Base-by-base conservation (phyloP, 495 filamentous ascomycete genomes). In the Aspergillus campestris region DNA sequence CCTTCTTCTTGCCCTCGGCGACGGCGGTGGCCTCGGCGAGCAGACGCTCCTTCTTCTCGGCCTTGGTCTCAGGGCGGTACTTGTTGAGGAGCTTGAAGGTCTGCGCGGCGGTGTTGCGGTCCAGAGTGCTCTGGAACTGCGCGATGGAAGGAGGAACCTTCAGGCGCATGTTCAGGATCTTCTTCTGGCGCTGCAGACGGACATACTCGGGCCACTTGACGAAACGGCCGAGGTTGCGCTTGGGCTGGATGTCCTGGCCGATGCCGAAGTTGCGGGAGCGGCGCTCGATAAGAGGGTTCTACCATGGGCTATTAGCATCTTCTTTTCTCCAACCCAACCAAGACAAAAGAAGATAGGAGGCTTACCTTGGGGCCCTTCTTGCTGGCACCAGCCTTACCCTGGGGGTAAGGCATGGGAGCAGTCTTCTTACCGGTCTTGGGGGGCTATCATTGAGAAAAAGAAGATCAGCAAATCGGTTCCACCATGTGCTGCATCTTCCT, bases 391-490 rank as follows among this genome's bases (percentile, higher is more conserved):
- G 92, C 88, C 82, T 87, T 94, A 47, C 78, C 78, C 73, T 89
- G 85, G 55, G 91, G 89, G 83, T 94, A 96, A 59, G 94, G 94
- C 73, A 92, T 87, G 62, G 92, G 79, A 52, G 94, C 90, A 74
- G 84, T 78, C 75, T 91, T 94, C 84, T 92, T 95, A 77, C 87
- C 87, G 72, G 83, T 71, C 79, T 91, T 96, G 58, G 86, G 85
- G 84, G 94, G 89, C 94, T 97, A 77, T 95, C 94, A 98, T 98
- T 90, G 92, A 98, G 94, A 84, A 89, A 24, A 83, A 90, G 83
- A 89, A 91, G 81, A 89, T 94, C 84, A 94, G 86, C 82, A 79
- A 84, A 80, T 80, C 73, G 74, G 67, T 76, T 83, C 77, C 84
- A 86, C 84, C 74, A 81, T 77, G 65, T 77, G 75, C 71, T 71